These are phyloP conservation scores for Bryum argenteum DNA, from an alignment of 225 moss, liverwort and hornwort genomes.

Conservation along the genomic window DNA sequence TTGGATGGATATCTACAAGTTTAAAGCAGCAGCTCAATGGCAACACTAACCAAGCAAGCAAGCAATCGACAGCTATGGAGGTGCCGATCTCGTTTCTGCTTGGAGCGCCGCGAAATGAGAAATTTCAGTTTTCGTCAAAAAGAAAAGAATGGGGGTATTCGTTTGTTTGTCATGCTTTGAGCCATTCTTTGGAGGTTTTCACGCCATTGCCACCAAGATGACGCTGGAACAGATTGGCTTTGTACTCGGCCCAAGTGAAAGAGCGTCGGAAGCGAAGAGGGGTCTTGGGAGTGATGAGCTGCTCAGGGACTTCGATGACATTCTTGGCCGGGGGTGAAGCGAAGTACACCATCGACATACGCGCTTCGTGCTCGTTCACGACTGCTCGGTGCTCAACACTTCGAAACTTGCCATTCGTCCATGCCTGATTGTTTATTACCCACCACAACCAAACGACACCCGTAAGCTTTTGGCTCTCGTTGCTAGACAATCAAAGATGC, in stretches of 20 bases:
- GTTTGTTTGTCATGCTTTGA: not conserved
- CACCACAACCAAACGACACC: not conserved
- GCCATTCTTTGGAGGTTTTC: slow-evolving; percentile 51
- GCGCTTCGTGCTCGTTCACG: slow-evolving; percentile 50
- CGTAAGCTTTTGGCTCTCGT: too few relatives aligned
- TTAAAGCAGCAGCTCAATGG: too few relatives aligned
- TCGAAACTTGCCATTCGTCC: slow-evolving; percentile 53
- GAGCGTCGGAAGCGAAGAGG: slow-evolving; percentile 33
- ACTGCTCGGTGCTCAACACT: slow-evolving; percentile 62
- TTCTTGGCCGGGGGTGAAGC: slow-evolving; percentile 30
- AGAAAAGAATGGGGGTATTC: too few relatives aligned
- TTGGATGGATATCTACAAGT: too few relatives aligned
- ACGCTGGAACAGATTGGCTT: slow-evolving; percentile 30
- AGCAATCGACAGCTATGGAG: too few relatives aligned
- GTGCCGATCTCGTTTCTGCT: too few relatives aligned
- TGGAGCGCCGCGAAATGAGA: too few relatives aligned
- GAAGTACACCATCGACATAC: slow-evolving; percentile 56
- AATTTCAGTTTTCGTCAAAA: too few relatives aligned
- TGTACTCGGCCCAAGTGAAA: slow-evolving; percentile 57
- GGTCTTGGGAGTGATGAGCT: slow-evolving; percentile 32
- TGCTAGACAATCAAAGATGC: too few relatives aligned
- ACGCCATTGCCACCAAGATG: slow-evolving; percentile 46
- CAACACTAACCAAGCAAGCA: too few relatives aligned
- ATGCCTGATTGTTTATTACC: slow-evolving; percentile 42
- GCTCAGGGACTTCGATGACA: slow-evolving; percentile 22